Evolutionary conservation across 2,329 filamentous ascomycete genomes (phyloP), one percentile per base, ranked within the genome.

Genomic region (Lachnellula cervina): DNA sequence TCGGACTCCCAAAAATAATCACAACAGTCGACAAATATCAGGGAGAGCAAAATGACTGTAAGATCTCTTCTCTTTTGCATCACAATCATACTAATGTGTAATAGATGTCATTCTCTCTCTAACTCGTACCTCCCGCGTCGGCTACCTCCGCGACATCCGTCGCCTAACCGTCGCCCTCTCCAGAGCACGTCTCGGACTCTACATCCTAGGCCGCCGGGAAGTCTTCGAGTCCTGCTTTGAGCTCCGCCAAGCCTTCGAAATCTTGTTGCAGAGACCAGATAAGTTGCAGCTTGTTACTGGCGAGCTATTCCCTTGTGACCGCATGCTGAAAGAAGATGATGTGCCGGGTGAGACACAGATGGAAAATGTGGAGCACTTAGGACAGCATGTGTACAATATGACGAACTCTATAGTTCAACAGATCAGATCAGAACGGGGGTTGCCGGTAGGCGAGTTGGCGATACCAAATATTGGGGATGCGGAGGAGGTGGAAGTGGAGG

Each of bases 21-120:
- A 92, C 90, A 3, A 99, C 95, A 5, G 93, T 99, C 60, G 94
- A 99, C 76, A 97, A 96, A 72, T 99, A 97, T 68, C 94, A 99
- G 76, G 95, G 94, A 70, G 94, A 99, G 77, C 94, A 99, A 74
- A 99, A 99, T 73, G 94, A 99, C 69, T 97, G 90, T 94, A 80
- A 32, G 28, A 32, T 11, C 8, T 80, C 88, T 83, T 54, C 40
- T 19, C 5, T 16, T n/a, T 35, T 38, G n/a, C n/a, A 19, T 52
- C 16, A 38, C 16, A 19, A 25, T 3, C 9, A 19, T 48, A 32
- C 58, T 66, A 62, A 67, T 43, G 32, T 6, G 17, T 34, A 35
- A 38, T 44, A 94, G 90, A 97, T 68, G 84, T 99, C 64, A 96
- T 99, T 65, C 82, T 99, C 54, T 97, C 92, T 5, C 82, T 99